A percentile compares a stretch with the other conserved stretches of the same genome.
Conservation (phyloP, 225 moss, liverwort and hornwort species). For the Physcomitrellopsis africana region DNA sequence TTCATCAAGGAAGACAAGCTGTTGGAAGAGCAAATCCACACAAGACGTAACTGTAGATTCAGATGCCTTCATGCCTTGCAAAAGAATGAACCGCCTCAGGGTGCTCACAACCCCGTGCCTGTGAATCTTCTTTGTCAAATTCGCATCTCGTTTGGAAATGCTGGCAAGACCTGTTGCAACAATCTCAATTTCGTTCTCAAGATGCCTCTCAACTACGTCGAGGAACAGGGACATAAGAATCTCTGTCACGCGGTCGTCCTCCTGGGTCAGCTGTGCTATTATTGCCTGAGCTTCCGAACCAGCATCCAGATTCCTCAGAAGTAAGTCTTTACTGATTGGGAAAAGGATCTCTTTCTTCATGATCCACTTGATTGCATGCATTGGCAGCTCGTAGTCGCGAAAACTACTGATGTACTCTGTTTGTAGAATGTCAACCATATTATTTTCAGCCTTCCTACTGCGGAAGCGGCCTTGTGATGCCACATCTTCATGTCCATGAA, state of each 20-base stretch:
- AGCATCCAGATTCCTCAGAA: conserved; percentile 53
- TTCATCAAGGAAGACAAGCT: conserved; percentile 52
- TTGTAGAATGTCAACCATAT: conserved; percentile 56
- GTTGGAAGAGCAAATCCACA: conserved; percentile 65
- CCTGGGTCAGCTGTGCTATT: conserved; percentile 50
- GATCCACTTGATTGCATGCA: conserved; percentile 66
- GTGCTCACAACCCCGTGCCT: conserved; percentile 51
- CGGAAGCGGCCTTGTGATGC: conserved; percentile 39
- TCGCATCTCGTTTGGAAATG: conserved; percentile 47
- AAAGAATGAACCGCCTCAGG: conserved; percentile 63
- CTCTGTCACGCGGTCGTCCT: conserved; percentile 51
- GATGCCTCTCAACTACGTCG: conserved; percentile 54
- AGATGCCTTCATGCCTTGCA: conserved; percentile 49
- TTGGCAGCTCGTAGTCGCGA: conserved; percentile 52
- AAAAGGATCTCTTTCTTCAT: conserved; percentile 51
- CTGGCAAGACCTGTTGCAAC: conserved; percentile 55
- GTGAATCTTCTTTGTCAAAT: conserved; percentile 53
- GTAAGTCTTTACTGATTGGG: conserved; percentile 52
- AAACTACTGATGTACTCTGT: conserved; percentile 43
- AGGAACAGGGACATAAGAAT: conserved; percentile 63
- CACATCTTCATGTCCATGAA: conserved; percentile 48
- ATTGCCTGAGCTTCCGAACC: conserved; percentile 30
- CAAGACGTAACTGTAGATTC: conserved; percentile 51
- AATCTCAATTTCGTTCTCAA: conserved; percentile 55
- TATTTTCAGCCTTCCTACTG: conserved; percentile 65